Evolutionary conservation across 2,329 filamentous ascomycete species (phyloP), one percentile per base, ranked within the genome.

Genomic region (Myriosclerotinia duriaeana): DNA sequence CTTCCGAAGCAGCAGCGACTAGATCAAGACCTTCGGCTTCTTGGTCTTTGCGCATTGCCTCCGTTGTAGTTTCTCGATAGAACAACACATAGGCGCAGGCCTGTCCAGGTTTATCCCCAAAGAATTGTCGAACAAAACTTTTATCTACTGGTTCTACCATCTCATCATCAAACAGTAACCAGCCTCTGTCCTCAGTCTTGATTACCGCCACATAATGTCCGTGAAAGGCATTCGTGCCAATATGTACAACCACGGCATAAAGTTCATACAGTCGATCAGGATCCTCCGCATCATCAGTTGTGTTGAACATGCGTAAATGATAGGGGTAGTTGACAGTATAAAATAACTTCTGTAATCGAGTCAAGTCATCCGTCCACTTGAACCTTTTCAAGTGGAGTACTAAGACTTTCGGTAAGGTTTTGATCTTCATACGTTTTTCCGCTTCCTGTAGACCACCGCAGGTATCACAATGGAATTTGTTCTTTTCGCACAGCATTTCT

Each of bases 381-480:
- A 99, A 99, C 66, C 95, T 87, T 80, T 99, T 99, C 69, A 99
- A 80, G 76, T 99, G 95, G 67, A 99, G 81, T 5, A 95, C 93
- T 70, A 99, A 80, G 68, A 99, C 92, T 75, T 92, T 93, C 5
- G 95, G 95, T 75, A 98, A 80, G 64, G 91, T 87, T 81, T 99
- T 98, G 73, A 99, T 94, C 82, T 98, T 99, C 95, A 99, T 99
- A 70, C 95, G 87, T 82, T 98, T 99, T 78, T 99, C 95, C 0
- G 95, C 95, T 79, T 99, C 95, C 78, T 99, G 95, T 65, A 99
- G 81, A 3, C 95, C 95, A 64, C 95, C 95, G 73, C 95, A 99
- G 73, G 93, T 93, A 77, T 99, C 95, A 79, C 95, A 99, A 76
- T 99, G 94, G 72, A 99, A 99, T 77, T 99, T 99, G 81, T 99